Evolutionary conservation across 2,329 filamentous ascomycete species (phyloP), one percentile per base, ranked within the genome.

Genomic region (Aspergillus texensis): DNA sequence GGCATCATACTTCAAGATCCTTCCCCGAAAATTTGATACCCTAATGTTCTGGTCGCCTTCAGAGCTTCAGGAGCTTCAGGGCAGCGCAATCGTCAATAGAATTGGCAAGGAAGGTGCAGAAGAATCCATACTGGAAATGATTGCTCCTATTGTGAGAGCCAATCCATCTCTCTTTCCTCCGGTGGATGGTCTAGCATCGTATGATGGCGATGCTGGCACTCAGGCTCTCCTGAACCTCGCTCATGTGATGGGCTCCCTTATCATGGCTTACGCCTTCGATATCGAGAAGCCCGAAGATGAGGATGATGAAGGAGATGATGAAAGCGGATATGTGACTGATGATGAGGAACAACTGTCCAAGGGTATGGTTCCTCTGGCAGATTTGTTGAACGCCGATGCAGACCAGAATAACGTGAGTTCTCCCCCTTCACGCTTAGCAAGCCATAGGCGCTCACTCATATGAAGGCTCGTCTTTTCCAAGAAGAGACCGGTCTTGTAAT

Each of bases 201-300:
- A 63, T 68, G 67, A 80, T 71, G 68, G 77, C 71, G 67, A 77
- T 69, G 62, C 75, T 61, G 69, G 81, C 24, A 68, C 84, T 61
- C 78, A 81, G 61, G 77, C 82, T 28, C 77, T 89, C 14, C 72
- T 89, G 4, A 71, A 78, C 19, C 75, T 88, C 21, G 90, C 91
- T 58, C 93, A 96, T 75, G 85, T 88, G 10, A 94, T 96, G 89
- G 93, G 91, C 1, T 94, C 90, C 65, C 88, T 91, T 19, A 94
- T 97, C 68, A 96, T 97, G 93, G 90, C 93, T 0, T 97, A 96
- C 74, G 93, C 93, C 0, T 97, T 97, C 74, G 93, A 97, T 69
- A 85, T 96, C 8, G 87, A 88, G 67, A 83, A 83, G 41, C 72
- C 77, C 0, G 84, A 88, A 26, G 82, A 88, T 5, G 82, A 86